phyloP scores from a whole-genome alignment of 179 eudicot species.

The Drosera spatulata region DNA sequence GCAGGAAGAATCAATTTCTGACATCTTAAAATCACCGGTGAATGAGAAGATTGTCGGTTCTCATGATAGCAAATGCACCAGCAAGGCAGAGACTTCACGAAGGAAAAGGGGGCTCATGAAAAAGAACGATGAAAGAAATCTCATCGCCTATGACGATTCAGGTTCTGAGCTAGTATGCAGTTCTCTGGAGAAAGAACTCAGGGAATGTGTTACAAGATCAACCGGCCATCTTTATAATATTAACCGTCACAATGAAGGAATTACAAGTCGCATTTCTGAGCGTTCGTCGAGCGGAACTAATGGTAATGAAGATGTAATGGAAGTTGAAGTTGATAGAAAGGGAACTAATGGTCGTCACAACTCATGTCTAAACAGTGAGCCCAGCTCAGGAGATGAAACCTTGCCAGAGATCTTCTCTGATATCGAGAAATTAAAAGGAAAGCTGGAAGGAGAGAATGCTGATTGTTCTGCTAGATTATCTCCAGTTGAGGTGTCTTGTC shows the following conservation, averaged over 20 bases:
- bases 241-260: conserved; percentile 15
- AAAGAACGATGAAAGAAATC: conserved; percentile 20
- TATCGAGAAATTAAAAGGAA: conserved; percentile 9
- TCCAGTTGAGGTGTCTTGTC: conserved; percentile 50
- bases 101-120: conserved; percentile 48
- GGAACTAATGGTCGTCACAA: conserved; percentile 9
- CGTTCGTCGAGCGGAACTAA: conserved; percentile 7
- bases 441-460: conserved; percentile 7
- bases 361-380: conserved; percentile 6
- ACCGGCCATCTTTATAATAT: conserved; percentile 13
- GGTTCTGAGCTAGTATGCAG: conserved; percentile 19
- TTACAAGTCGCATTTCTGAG: conserved; percentile 6
- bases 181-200: conserved; percentile 4
- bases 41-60: conserved; percentile 23
- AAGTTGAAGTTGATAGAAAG: conserved; percentile 11
- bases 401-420: conserved; percentile 12
- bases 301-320: conserved; percentile 9
- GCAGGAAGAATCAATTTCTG: conserved; percentile 25
- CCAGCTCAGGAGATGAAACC: conserved; percentile 10
- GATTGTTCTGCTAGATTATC: conserved; percentile 18
- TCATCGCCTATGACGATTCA: conserved; percentile 10
- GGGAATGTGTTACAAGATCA: conserved; percentile 10
- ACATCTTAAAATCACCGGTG: conserved; percentile 10
- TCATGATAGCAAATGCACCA: conserved; percentile 7
- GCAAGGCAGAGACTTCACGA: conserved; percentile 26